Conservation (phyloP, 148 eudicot species). For the Rhododendron kiyosumense region DNA sequence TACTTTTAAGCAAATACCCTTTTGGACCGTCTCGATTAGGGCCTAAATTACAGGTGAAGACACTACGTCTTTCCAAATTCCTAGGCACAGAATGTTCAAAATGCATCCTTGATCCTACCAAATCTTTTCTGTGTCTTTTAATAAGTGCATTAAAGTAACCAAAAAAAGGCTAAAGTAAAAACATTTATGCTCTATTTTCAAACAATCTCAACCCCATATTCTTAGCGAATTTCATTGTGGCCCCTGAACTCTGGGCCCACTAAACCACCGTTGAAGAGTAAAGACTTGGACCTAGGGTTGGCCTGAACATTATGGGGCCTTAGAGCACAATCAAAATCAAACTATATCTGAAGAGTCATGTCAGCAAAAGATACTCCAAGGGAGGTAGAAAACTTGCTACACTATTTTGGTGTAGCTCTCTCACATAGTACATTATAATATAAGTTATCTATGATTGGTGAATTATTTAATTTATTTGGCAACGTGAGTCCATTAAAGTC, state of each 20-base stretch:
- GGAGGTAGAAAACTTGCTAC: not conserved
- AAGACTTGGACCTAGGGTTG: not conserved
- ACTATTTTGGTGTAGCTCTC: not conserved
- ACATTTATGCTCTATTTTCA: not conserved
- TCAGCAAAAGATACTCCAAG: not conserved
- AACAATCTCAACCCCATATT: not conserved
- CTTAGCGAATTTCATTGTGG: not conserved
- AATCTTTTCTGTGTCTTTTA: not conserved
- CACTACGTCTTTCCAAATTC: not conserved
- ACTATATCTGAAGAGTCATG: not conserved
- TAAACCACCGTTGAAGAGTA: not conserved
- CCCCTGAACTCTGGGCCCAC: not conserved
- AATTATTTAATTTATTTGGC: not conserved
- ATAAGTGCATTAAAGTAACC: not conserved
- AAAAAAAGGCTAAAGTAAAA: not conserved
- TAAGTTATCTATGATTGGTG: not conserved
- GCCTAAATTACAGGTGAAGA: not conserved
- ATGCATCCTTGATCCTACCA: not conserved
- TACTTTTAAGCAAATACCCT: not conserved
- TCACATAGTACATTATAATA: not conserved
- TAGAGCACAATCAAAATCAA: not conserved
- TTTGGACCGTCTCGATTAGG: not conserved
- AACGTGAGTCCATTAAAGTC: not conserved
- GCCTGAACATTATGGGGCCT: not conserved
- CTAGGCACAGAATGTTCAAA: not conserved